Conservation (phyloP, 305 asterid genomes). For the Withania somnifera region DNA sequence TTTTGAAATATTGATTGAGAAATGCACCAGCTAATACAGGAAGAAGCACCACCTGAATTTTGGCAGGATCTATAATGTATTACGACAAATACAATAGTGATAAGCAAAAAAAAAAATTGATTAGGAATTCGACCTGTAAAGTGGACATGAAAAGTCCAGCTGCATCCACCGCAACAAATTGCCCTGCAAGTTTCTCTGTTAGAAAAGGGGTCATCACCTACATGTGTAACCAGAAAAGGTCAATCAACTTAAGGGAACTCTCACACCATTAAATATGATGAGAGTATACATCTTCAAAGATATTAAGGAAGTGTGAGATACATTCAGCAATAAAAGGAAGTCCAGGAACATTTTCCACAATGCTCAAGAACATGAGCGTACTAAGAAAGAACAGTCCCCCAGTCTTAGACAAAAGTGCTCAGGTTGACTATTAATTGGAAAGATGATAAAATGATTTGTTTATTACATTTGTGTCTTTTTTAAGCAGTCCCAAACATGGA, state of each 20-base stretch:
- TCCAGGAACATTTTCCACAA: background rate
- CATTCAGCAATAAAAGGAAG: background rate
- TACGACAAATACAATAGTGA: background rate
- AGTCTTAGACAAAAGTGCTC: background rate
- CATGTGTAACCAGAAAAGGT: background rate
- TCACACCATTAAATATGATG: background rate
- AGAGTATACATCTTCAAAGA: background rate
- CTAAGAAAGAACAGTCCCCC: background rate
- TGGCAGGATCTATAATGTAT: background rate
- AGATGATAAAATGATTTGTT: background rate
- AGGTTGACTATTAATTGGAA: background rate
- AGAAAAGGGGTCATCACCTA: constrained; percentile 93
- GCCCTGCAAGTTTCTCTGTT: constrained; percentile 87
- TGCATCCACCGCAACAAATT: constrained; percentile 85
- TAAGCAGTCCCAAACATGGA: background rate
- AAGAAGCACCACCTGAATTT: constrained; percentile 69
- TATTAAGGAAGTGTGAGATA: background rate
- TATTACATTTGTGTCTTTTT: background rate
- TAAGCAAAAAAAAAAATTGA: background rate
- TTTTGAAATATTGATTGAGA: constrained; percentile 65
- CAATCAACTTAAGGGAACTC: background rate
- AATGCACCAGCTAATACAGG: constrained; percentile 88
- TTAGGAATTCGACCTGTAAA: constrained; percentile 45
- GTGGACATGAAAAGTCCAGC: constrained; percentile 74
- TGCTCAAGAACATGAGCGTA: background rate